These are phyloP conservation scores for Ascochyta pisi DNA, from an alignment of 2,329 filamentous ascomycete genomes.

Conservation along the genomic window DNA sequence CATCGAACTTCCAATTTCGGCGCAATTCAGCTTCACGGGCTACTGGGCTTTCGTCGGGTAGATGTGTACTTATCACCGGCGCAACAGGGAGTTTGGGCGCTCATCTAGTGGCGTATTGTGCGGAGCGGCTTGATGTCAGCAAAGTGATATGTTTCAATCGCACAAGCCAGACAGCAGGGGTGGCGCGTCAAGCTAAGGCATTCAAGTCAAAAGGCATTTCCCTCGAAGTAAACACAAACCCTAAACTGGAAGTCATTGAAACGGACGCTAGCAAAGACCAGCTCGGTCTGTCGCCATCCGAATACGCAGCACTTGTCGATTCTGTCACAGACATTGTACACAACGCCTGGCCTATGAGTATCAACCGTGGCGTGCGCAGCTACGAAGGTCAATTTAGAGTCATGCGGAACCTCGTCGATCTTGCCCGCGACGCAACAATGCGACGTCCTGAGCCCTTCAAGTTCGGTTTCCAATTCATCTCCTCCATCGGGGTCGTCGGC, in stretches of 20 bases:
- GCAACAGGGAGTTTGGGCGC: slow-evolving; percentile 50
- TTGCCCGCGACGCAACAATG: slow-evolving; percentile 48
- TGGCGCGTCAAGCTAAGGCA: slow-evolving; percentile 46
- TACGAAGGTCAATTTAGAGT: slow-evolving; percentile 61
- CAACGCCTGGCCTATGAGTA: slow-evolving; percentile 64
- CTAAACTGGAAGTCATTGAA: too few relatives aligned
- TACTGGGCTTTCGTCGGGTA: neutral
- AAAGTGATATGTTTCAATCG: slow-evolving; percentile 57
- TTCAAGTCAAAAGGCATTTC: slow-evolving; percentile 24
- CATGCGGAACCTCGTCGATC: slow-evolving; percentile 58
- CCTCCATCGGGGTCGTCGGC: slow-evolving; percentile 52
- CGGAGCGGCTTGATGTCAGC: slow-evolving; percentile 34
- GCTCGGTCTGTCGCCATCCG: too few relatives aligned
- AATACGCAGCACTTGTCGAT: slow-evolving; percentile 47
- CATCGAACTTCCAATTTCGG: too few relatives aligned
- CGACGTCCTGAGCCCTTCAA: slow-evolving; percentile 14
- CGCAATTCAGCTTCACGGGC: too few relatives aligned
- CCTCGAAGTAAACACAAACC: too few relatives aligned
- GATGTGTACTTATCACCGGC: slow-evolving; percentile 49
- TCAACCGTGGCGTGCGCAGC: slow-evolving; percentile 56
- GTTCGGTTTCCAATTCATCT: slow-evolving; percentile 51
- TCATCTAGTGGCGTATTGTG: slow-evolving; percentile 44
- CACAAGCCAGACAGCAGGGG: slow-evolving; percentile 33
- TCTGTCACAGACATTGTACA: slow-evolving; percentile 60
- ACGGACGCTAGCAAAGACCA: too few relatives aligned